Evolutionary conservation across 192 early-diverging fungal species (phyloP).

Genomic region (Coemansia sp.): DNA sequence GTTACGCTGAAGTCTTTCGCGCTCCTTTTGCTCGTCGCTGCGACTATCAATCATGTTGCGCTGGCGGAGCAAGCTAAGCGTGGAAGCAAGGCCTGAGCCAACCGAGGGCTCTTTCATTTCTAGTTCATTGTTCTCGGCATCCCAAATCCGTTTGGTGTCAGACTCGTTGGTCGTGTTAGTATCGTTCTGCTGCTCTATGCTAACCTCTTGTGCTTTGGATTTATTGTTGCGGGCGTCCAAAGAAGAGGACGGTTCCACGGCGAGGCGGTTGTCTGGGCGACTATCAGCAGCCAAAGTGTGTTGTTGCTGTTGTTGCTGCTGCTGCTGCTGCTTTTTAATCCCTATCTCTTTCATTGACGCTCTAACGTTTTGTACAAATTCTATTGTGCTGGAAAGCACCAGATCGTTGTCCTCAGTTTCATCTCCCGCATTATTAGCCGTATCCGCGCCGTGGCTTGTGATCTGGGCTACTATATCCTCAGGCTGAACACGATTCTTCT

Average conservation of each 20-base stretch:
- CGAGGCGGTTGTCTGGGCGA: background rate
- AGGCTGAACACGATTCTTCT: background rate
- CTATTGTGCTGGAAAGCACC: slow-evolving; percentile 84
- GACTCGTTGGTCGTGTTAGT: too few relatives aligned
- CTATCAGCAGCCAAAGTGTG: background rate
- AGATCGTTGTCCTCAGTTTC: slow-evolving; percentile 34
- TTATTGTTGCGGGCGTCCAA: too few relatives aligned
- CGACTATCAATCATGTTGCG: slow-evolving; percentile 70
- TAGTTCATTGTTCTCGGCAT: background rate
- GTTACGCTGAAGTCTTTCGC: slow-evolving; percentile 56
- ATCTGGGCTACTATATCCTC: background rate
- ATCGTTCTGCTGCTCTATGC: too few relatives aligned
- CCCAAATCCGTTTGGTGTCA: too few relatives aligned
- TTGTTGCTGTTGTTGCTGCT: too few relatives aligned
- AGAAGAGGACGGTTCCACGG: background rate
- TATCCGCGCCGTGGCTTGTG: background rate
- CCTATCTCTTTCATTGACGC: slow-evolving; percentile 6
- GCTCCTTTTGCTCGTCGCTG: slow-evolving; percentile 66
- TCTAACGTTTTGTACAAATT: slow-evolving; percentile 76
- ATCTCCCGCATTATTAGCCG: background rate
- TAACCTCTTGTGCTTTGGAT: too few relatives aligned
- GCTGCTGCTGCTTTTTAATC: background rate
- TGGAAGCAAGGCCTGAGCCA: slow-evolving; percentile 76
- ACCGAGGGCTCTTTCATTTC: slow-evolving; percentile 70
- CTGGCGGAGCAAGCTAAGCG: slow-evolving; percentile 76